phyloP scores from a whole-genome alignment of 441 rosid species.

The Adansonia rubrostipa region DNA sequence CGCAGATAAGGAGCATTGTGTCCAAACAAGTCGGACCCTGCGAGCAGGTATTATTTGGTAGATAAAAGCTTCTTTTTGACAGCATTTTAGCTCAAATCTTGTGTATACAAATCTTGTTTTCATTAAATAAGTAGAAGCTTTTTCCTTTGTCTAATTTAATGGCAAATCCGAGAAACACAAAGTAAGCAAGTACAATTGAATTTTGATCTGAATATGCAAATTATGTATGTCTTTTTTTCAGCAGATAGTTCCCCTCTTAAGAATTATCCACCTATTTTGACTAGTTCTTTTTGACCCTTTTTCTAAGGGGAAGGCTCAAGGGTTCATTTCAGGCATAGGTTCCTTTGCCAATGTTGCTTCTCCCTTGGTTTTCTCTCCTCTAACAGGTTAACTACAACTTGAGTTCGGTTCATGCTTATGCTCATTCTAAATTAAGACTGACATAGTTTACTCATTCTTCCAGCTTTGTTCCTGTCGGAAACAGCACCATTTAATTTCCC shows the following conservation, averaged over 20 bases:
- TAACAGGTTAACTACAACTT: constrained; percentile 59
- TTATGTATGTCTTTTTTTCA: background rate
- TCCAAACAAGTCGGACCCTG: constrained; percentile 80
- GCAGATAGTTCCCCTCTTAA: background rate
- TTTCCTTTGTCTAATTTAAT: background rate
- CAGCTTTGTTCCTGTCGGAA: constrained; percentile 85
- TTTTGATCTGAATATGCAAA: background rate
- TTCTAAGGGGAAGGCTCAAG: constrained; percentile 96
- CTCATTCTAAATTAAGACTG: constrained; percentile 16
- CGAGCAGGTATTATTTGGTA: constrained; percentile 64
- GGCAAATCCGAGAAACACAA: background rate
- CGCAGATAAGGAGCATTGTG: constrained; percentile 85
- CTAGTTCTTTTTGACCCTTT: background rate
- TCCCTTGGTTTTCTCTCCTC: constrained; percentile 76
- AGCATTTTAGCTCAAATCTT: background rate
- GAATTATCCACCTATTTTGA: background rate
- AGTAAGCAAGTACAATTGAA: background rate
- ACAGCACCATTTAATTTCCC: constrained; percentile 82
- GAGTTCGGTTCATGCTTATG: background rate
- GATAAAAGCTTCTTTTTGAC: background rate
- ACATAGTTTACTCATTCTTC: constrained; percentile 26
- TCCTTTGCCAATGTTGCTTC: constrained; percentile 74
- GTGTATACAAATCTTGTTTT: background rate
- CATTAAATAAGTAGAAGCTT: background rate
- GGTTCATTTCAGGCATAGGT: constrained; percentile 78